Evolutionary conservation across 2,329 filamentous ascomycete species (phyloP).

Genomic region (Didymellaceae sp.): DNA sequence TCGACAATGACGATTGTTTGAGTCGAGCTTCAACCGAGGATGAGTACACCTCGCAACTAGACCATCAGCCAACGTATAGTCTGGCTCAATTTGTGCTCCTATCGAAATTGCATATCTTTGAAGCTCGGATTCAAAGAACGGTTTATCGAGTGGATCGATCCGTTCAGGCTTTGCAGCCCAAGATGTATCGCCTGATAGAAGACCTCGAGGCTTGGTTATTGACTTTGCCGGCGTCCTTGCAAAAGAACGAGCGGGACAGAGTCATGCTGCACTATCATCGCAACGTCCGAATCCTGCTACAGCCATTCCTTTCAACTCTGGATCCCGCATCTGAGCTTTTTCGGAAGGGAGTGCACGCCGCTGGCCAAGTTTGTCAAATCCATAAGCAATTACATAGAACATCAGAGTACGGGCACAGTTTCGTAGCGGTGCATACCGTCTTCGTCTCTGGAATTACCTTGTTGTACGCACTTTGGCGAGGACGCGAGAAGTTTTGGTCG

Average conservation of each 20-base stretch:
- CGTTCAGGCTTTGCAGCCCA: conserved; percentile 53
- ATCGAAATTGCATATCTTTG: conserved; percentile 55
- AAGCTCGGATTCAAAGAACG: conserved; percentile 60
- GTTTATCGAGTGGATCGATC: conserved; percentile 59
- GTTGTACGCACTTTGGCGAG: conserved; percentile 51
- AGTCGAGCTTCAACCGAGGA: neutral
- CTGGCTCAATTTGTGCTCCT: conserved; percentile 33
- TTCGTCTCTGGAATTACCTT: conserved; percentile 54
- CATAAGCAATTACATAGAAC: conserved; percentile 54
- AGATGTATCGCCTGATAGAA: conserved; percentile 55
- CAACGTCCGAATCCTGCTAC: conserved; percentile 58
- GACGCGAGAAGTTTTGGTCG: conserved; percentile 56
- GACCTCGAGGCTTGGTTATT: conserved; percentile 58
- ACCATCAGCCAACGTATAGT: conserved; percentile 4
- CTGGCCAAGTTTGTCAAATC: conserved; percentile 52
- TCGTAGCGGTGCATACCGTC: conserved; percentile 53
- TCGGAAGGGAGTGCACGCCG: conserved; percentile 50
- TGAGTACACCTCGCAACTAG: neutral
- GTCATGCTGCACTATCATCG: conserved; percentile 59
- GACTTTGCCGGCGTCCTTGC: conserved; percentile 42
- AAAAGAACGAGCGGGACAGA: conserved; percentile 54
- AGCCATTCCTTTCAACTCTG: conserved; percentile 58
- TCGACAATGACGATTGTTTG: conserved; percentile 50
- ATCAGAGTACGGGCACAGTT: conserved; percentile 52
- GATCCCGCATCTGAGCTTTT: conserved; percentile 56